phyloP scores from a whole-genome alignment of 441 rosid genomes.

The Lagerstroemia fauriei region DNA sequence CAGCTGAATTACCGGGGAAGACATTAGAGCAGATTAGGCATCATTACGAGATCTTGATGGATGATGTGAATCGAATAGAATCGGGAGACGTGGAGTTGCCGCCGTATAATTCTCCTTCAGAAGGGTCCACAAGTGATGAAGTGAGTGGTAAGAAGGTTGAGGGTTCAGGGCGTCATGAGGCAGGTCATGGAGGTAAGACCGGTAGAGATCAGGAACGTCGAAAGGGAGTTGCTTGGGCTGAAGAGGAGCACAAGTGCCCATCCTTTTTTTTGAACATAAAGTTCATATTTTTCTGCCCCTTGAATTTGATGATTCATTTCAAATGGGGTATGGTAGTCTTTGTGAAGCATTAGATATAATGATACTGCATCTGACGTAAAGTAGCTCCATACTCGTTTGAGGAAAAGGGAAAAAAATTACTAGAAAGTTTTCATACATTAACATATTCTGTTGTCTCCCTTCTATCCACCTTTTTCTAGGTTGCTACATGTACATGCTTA shows the following conservation, averaged over 20 bases:
- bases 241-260: conserved; percentile 91
- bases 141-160: conserved; percentile 71
- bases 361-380: not conserved
- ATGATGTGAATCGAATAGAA: conserved; percentile 23
- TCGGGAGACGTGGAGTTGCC: conserved; percentile 23
- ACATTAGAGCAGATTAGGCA: conserved; percentile 21
- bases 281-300: conserved; percentile 17
- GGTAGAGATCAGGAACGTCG: conserved; percentile 95
- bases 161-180: conserved; percentile 55
- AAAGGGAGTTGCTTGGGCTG: conserved; percentile 97
- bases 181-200: conserved; percentile 71
- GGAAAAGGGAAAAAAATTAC: no score
- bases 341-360: not conserved
- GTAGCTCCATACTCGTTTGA: not conserved
- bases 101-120: conserved; percentile 48
- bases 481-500: not conserved
- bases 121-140: conserved; percentile 68
- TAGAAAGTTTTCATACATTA: not conserved
- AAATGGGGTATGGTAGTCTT: not conserved
- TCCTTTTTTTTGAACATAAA: conserved; percentile 19
- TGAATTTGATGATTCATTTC: conserved; percentile 15
- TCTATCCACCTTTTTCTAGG: not conserved
- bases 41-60: conserved; percentile 18
- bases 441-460: not conserved
- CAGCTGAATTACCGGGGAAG: conserved; percentile 22